Evolutionary conservation across 345 rosid species (phyloP).

Genomic region (Populus tremula): DNA sequence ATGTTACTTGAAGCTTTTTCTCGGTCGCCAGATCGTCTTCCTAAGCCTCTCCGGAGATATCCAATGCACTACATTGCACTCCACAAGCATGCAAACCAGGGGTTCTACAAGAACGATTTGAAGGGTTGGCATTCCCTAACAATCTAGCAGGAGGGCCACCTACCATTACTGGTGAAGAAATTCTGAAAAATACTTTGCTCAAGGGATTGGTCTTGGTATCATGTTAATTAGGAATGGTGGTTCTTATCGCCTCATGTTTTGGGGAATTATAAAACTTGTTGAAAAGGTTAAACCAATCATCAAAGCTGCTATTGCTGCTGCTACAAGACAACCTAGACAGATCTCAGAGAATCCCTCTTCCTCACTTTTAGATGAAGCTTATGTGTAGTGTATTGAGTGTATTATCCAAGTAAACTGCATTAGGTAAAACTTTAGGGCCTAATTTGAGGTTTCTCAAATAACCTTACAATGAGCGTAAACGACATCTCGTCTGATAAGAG

Average conservation of each 20-base stretch:
- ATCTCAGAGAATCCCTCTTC: too few relatives aligned
- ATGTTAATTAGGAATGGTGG: conserved; percentile 22
- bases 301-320: too few relatives aligned
- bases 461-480: not conserved
- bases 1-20: conserved; percentile 48
- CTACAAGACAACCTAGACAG: too few relatives aligned
- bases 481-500: not conserved
- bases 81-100: conserved; percentile 32
- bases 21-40: conserved; percentile 41
- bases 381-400: too few relatives aligned
- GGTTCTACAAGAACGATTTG: conserved; percentile 37
- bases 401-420: too few relatives aligned
- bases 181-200: conserved; percentile 24
- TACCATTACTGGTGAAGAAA: conserved; percentile 21
- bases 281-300: conserved; percentile 19
- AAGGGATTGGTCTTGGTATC: conserved; percentile 30
- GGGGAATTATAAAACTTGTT: conserved; percentile 10
- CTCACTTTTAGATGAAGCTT: too few relatives aligned
- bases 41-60: conserved; percentile 44
- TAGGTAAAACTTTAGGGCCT: not conserved
- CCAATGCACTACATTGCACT: conserved; percentile 44
- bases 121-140: conserved; percentile 19
- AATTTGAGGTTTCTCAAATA: not conserved
- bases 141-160: conserved; percentile 13
- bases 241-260: conserved; percentile 28